Evolutionary conservation across 2,329 filamentous ascomycete genomes (phyloP).

Genomic region (Alternaria gansuensis): DNA sequence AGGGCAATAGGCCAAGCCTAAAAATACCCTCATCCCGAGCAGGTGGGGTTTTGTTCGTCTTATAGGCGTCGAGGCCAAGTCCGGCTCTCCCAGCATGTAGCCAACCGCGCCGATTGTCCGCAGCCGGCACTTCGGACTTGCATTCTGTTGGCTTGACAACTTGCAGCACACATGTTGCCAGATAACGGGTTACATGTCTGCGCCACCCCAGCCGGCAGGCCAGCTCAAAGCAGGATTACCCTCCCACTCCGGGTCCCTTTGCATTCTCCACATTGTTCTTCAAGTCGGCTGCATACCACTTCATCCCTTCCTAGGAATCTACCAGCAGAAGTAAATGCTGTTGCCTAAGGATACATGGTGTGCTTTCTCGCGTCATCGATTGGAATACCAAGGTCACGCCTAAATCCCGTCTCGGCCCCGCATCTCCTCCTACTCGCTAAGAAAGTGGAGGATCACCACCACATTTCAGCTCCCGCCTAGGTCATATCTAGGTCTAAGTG

Average conservation of each 20-base stretch:
- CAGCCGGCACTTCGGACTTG: slow-evolving; percentile 34
- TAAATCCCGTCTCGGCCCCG: slow-evolving; percentile 44
- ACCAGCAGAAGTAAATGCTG: neutral
- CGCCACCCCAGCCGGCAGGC: slow-evolving; percentile 28
- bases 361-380: slow-evolving; percentile 34
- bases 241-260: slow-evolving; percentile 14
- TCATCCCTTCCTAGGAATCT: neutral
- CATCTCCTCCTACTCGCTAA: slow-evolving; percentile 35
- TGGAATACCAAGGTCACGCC: slow-evolving; percentile 28
- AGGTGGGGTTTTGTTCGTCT: slow-evolving; percentile 28
- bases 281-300: neutral
- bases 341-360: neutral
- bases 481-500: slow-evolving; percentile 21
- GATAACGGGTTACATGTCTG: slow-evolving; percentile 27
- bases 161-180: slow-evolving; percentile 31
- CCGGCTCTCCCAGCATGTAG: slow-evolving; percentile 23
- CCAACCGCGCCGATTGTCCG: slow-evolving; percentile 29
- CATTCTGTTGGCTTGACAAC: slow-evolving; percentile 31
- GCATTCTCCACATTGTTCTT: neutral
- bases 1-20: slow-evolving; percentile 17
- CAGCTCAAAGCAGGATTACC: slow-evolving; percentile 18
- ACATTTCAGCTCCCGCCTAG: slow-evolving; percentile 23
- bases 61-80: slow-evolving; percentile 35
- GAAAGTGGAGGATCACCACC: slow-evolving; percentile 32
- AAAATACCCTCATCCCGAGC: slow-evolving; percentile 30